Evolutionary conservation across 371 early-diverging fungal species (phyloP), one percentile per base, ranked within the genome.

Genomic region (Mucor circinelloides): DNA sequence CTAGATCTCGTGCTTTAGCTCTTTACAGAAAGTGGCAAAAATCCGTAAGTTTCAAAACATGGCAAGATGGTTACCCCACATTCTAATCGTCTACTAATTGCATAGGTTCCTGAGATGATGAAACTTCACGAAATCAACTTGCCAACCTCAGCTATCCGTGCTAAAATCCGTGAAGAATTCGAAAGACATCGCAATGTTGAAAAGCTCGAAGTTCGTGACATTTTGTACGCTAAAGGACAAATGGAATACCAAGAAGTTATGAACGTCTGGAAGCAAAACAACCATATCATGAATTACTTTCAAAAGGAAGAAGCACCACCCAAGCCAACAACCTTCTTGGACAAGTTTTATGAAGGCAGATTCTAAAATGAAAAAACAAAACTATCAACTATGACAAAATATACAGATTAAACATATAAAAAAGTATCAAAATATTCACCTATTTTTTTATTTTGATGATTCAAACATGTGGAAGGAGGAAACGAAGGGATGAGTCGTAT

Each of bases 221-320:
- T 95, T 62, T 83, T 97, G 67, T 75, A 94, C 60, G 87, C 92
- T 75, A 97, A 93, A 84, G 95, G 98, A 34, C 87, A 90, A 58
- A 86, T 87, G 74, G 97, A 97, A 73, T 91, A 87, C 65, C 93
- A 95, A 75, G 98, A 98, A 83, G 95, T 96, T 9, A 81, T 95
- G 82, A 96, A 97, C 70, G 85, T 90, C 56, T 98, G 98, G 98
- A 98, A 97, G 84, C 94, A 95, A 83, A 88, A 85, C 70, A 90
- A 91, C 64, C 97, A 97, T 62, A 87, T 97, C 59, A 89, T 95
- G 87, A 89, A 92, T 68, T 97, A 92, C 86, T 97, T 97, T 84
- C 81, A 79, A 70, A 87, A 90, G 64, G 91, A 92, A 62, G 92
- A 93, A 71, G 84, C 83, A 48, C 86, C 87, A 38, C 89, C 92